Evolutionary conservation across 345 rosid species (phyloP).

Genomic region (Mercurialis annua): DNA sequence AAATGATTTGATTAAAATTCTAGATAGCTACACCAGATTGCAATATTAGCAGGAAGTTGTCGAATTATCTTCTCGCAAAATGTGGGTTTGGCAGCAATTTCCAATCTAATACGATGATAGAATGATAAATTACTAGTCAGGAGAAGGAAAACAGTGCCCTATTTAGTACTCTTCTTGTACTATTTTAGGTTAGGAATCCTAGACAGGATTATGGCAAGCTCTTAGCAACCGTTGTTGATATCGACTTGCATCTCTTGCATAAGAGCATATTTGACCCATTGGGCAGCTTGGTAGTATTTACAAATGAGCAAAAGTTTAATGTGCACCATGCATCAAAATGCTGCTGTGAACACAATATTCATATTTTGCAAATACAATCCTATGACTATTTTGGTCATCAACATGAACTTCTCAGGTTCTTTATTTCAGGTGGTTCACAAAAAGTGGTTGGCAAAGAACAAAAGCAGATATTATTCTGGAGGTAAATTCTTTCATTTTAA

Average conservation of each 20-base stretch:
- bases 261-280: background rate
- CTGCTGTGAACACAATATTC: background rate
- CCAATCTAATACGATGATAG: background rate
- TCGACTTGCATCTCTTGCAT: background rate
- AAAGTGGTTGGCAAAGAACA: constrained; percentile 84
- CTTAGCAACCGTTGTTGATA: background rate
- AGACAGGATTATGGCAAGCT: too few relatives aligned
- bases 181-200: background rate
- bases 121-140: background rate
- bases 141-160: background rate
- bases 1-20: constrained; percentile 4
- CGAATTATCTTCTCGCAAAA: background rate
- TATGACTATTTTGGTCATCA: constrained; percentile 7
- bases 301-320: background rate
- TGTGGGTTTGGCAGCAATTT: background rate
- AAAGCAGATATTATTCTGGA: constrained; percentile 73
- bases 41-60: background rate
- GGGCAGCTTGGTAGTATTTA: background rate
- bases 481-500: constrained; percentile 36
- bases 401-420: constrained; percentile 16
- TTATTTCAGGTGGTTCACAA: constrained; percentile 71
- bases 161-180: background rate
- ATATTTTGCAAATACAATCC: background rate
- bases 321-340: background rate
- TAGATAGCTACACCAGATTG: background rate